Base-by-base conservation (phyloP, 345 rosid species). In the Turnera subulata region DNA sequence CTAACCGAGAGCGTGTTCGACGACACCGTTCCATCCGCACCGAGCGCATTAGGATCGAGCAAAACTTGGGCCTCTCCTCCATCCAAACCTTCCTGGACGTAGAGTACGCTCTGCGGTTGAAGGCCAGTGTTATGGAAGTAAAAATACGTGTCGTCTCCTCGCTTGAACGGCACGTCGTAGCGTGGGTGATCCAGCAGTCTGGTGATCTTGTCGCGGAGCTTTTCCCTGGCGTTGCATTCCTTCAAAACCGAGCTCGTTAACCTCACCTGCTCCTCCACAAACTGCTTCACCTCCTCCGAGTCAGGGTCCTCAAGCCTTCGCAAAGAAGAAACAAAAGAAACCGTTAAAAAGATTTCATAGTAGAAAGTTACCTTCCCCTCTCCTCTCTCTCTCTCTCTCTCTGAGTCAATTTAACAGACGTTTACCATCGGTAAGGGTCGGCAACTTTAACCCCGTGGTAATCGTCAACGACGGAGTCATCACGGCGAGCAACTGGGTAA, bases 361-460 rank as follows among this genome's bases (percentile, higher is more conserved):
- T n/a, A n/a, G n/a, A n/a, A n/a, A n/a, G n/a, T n/a, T n/a, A n/a
- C n/a, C n/a, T n/a, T n/a, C n/a, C n/a, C n/a, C n/a, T n/a, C n/a
- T n/a, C n/a, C n/a, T n/a, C n/a, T n/a, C n/a, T n/a, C n/a, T n/a
- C n/a, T n/a, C n/a, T n/a, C n/a, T n/a, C n/a, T 49, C 21, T 14
- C 23, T 0, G 2, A 5, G 7, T 16, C 18, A 25, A 23, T 29
- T 52, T 4, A 18, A 6, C 55, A 17, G n/a, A 19, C 33, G 11
- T n/a, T 26, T 79, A 89, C 99, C 99, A 89, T 57, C 97, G 80
- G 59, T 86, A 89, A 72, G 97, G 97, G 62, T 92, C 97, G 16
- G 86, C 45, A 46, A 89, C 64, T 64, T 73, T 70, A 25, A 85
- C 82, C 59, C 97, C 96, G 52, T 86, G 88, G 67, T 79, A 84